These are phyloP conservation scores for Ophiostoma sp. DNA, from an alignment of 2,329 filamentous ascomycete genomes.

Conservation along the genomic window DNA sequence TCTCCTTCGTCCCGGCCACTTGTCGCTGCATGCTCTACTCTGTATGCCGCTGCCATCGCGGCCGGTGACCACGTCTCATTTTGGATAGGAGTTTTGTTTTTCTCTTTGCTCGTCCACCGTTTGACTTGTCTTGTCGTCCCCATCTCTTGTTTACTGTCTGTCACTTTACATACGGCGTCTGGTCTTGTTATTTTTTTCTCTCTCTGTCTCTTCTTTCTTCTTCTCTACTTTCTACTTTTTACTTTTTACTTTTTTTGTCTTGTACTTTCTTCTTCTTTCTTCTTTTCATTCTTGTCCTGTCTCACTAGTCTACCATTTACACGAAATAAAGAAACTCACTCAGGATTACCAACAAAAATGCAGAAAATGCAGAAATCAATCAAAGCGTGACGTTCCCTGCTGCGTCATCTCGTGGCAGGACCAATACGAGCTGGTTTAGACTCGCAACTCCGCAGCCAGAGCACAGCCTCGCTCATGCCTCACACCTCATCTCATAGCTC, in stretches of 20 bases:
- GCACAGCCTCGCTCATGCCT: neutral
- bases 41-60: neutral
- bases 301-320: slow-evolving; percentile 13
- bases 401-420: neutral
- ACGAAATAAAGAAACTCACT: slow-evolving; percentile 15
- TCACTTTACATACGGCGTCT: neutral
- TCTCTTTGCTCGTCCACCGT: neutral
- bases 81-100: slow-evolving; percentile 15
- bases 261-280: neutral
- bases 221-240: neutral
- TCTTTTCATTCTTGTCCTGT: neutral
- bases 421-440: neutral
- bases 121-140: neutral
- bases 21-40: neutral
- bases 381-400: neutral
- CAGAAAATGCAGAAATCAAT: too few relatives aligned
- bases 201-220: neutral
- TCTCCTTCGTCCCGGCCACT: neutral
- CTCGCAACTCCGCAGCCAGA: neutral
- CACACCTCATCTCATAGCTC: neutral
- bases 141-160: neutral
- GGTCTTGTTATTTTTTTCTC: neutral
- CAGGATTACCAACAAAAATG: neutral
- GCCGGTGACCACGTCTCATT: neutral
- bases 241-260: neutral